Evolutionary conservation across 176 grass and related monocot genomes (phyloP), one percentile per base, ranked within the genome.

Genomic region (Oryza brachyantha): DNA sequence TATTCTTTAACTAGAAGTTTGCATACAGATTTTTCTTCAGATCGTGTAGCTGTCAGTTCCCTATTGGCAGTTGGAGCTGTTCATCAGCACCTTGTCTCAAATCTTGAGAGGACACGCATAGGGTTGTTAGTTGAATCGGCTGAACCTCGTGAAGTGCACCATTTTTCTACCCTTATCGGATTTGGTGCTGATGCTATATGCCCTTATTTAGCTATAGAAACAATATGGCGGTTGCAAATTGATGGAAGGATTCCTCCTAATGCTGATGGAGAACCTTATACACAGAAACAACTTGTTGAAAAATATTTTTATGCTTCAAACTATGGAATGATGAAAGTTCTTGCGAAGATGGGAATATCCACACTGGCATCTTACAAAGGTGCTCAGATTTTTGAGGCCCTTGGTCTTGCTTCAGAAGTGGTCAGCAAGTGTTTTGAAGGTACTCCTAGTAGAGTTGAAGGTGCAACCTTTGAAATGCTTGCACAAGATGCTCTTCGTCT

Each of bases 261-360:
- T 5, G 36, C 28, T 42, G 73, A 79, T 66, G 79, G 85, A 2
- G 31, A 85, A 29, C 21, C 55, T 3, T 70, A 79, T 41, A 29
- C 78, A n/a, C 40, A 66, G 1, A 62, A 82, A 68, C 55, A 86
- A 50, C 79, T 91, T 61, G 59, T 83, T 11, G 39, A 70, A 12
- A 85, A 75, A 22, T 91, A 91, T 63, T 91, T 91, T 25, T 26
- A 79, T 22, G 85, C 90, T 57, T 88, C 78, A 22, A 89, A 81
- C 40, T 81, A 89, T 80, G 90, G 90, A 62, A 74, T 93, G 61
- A 88, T 93, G 86, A 93, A 93, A 75, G 90, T 93, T 83, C 64
- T 93, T 60, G 86, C 90, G 29, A 93, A 93, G 72, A 93, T 93
- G 90, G 90, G 90, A 42, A 89, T 93, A 73, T 93, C 90, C 26